Base-by-base conservation (phyloP, 2,329 filamentous ascomycete species). In the Tetracladium maxilliforme region DNA sequence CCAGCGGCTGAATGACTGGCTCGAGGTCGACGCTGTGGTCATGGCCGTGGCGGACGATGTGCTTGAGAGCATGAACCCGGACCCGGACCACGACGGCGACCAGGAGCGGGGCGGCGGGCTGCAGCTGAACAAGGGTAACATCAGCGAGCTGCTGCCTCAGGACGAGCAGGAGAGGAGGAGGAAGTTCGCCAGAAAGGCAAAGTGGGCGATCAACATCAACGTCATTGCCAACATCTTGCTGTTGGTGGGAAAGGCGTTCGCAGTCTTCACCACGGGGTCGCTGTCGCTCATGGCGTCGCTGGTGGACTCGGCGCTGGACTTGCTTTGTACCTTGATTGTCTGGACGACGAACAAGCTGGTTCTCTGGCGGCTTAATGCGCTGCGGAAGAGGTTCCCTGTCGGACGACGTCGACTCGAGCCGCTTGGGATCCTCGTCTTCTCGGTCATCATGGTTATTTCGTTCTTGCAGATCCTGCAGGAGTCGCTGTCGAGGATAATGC, bases 181-280 rank as follows among this genome's bases (percentile, higher is more conserved):
- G 19, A 59, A 53, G 17, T 56, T 51, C 4, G 52, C 53, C 10
- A 51, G 50, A 30, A 52, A 59, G 25, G 63, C 65, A 1, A 58
- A 52, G 34, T 65, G 61, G 58, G 86, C 87, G 21, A 90, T 95
- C 40, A 87, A 84, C 48, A 54, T 70, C 39, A 73, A 73, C 31
- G 57, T 72, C 6, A 42, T 62, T n/a, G 66, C 67, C 19, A 73
- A 73, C 35, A 54, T 70, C 20, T 38, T 69, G 23, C 52, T 72
- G 3, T 49, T 73, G 4, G 45, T 52, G 7, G 64, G 61, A 5
- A 73, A 73, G 39, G 52, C 63, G 22, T 47, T 59, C 10, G 66
- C 66, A 10, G 64, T 63, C 11, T 47, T 63, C 20, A 59, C 56
- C 33, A 69, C 66, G 3, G 59, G 49, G 23, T 74, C 69, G 2